These are phyloP conservation scores for Bacidia gigantensis DNA, from an alignment of 495 filamentous ascomycete species.

Conservation along the genomic window DNA sequence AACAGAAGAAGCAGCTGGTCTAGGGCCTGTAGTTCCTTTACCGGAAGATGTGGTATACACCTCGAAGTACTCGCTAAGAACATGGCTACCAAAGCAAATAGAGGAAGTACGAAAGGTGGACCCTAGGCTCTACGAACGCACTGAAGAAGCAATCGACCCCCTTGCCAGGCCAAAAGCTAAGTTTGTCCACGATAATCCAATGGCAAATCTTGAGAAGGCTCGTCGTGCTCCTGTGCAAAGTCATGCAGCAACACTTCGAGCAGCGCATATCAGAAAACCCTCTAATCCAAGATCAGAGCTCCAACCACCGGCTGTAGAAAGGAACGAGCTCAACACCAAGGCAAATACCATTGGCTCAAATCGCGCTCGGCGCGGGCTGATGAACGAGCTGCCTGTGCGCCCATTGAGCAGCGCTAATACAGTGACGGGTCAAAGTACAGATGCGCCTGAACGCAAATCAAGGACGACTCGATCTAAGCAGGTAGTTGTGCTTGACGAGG, in stretches of 20 bases:
- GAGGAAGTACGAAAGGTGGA: not conserved
- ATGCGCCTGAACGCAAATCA: conserved; percentile 7
- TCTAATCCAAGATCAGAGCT: not conserved
- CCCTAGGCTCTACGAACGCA: not conserved
- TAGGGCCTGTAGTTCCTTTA: conserved; percentile 56
- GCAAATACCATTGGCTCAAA: not conserved
- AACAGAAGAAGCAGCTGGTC: conserved; percentile 53
- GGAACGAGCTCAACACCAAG: not conserved
- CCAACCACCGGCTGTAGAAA: not conserved
- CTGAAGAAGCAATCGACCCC: not conserved
- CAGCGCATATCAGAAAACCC: conserved; percentile 10
- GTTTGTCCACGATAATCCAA: not conserved
- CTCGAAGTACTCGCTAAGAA: conserved; percentile 14
- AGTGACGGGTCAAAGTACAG: conserved; percentile 2
- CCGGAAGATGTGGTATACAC: conserved; percentile 54
- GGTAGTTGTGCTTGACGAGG: conserved; percentile 5
- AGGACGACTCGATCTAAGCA: conserved; percentile 13
- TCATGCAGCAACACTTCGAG: conserved; percentile 15
- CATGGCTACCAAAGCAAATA: not conserved
- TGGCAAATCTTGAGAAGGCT: not conserved
- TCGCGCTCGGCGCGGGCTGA: conserved; percentile 8
- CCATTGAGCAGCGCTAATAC: not conserved
- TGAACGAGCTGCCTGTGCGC: conserved; percentile 16
- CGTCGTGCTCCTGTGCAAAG: conserved; percentile 13
- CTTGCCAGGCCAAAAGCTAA: not conserved